A percentile compares a stretch with the other conserved stretches of the same genome.
phyloP scores from a whole-genome alignment of 352 stramenopile genomes.

The Phytophthora sojae region DNA sequence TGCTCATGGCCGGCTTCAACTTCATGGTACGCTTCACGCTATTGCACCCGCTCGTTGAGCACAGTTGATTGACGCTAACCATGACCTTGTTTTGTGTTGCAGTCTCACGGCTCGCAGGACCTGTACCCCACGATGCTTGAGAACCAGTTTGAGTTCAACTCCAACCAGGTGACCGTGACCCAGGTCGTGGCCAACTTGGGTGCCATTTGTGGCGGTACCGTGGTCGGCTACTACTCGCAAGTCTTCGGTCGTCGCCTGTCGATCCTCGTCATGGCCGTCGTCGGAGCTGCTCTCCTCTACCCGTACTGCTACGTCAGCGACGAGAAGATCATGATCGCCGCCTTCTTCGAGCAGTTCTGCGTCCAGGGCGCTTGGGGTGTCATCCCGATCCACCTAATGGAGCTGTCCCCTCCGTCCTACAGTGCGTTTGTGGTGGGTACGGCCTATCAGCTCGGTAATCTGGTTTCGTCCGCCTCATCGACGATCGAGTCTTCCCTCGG shows the following conservation, averaged over 20 bases:
- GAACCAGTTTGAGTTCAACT: conserved; percentile 55
- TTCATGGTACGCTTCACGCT: conserved; percentile 42
- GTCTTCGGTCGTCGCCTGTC: conserved; percentile 54
- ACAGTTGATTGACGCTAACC: conserved; percentile 1
- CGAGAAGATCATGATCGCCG: conserved; percentile 44
- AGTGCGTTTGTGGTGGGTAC: conserved; percentile 57
- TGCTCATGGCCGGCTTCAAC: conserved; percentile 59
- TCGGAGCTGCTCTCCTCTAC: conserved; percentile 50
- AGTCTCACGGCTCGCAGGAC: conserved; percentile 59
- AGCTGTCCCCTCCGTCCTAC: conserved; percentile 63
- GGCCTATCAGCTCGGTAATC: conserved; percentile 62
- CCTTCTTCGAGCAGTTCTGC: conserved; percentile 57
- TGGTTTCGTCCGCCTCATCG: conserved; percentile 60
- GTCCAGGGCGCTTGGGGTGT: conserved; percentile 66
- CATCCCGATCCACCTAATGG: conserved; percentile 53
- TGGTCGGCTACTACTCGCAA: conserved; percentile 66
- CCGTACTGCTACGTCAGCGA: conserved; percentile 52
- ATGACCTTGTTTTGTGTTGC: neutral
- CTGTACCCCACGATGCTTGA: conserved; percentile 63
- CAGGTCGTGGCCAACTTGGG: conserved; percentile 60
- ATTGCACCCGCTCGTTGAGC: neutral
- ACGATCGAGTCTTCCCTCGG: conserved; percentile 60
- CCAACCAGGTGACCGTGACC: conserved; percentile 54
- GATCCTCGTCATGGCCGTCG: conserved; percentile 45
- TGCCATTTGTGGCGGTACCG: conserved; percentile 55